phyloP scores from a whole-genome alignment of 2,329 filamentous ascomycete species.

The Rutstroemia sydowiana region DNA sequence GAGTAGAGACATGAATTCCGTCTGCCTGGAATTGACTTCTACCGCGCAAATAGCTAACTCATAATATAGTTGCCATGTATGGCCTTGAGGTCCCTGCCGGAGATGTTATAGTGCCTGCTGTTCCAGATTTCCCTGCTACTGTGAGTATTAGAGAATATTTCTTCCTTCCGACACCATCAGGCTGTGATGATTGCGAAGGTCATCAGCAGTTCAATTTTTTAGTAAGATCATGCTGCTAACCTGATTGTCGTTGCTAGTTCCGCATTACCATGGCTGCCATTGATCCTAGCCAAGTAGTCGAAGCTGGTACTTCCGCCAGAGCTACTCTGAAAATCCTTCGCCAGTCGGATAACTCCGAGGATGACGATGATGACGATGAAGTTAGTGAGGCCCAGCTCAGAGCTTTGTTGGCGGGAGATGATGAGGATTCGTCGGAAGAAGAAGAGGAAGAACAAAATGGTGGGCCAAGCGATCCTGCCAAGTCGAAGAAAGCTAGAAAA shows the following conservation, averaged over 20 bases:
- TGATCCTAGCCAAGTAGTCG: slow-evolving; percentile 66
- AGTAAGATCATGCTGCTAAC: slow-evolving; percentile 13
- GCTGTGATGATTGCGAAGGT: neutral
- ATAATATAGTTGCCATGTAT: slow-evolving; percentile 64
- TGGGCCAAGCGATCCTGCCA: slow-evolving; percentile 83
- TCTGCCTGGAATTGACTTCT: neutral
- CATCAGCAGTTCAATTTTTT: neutral
- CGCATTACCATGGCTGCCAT: slow-evolving; percentile 98
- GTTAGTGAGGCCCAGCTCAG: slow-evolving; percentile 60
- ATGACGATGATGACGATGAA: slow-evolving; percentile 54
- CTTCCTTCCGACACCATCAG: neutral
- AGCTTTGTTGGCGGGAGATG: slow-evolving; percentile 49
- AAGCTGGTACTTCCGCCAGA: slow-evolving; percentile 56
- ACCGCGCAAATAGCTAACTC: slow-evolving; percentile 29
- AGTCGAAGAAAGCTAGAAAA: slow-evolving; percentile 80
- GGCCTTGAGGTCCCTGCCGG: slow-evolving; percentile 85
- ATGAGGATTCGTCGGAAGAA: slow-evolving; percentile 34
- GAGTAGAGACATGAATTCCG: slow-evolving; percentile 4
- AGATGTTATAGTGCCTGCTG: slow-evolving; percentile 73
- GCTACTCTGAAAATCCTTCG: slow-evolving; percentile 90
- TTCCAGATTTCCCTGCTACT: slow-evolving; percentile 72
- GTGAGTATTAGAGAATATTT: slow-evolving; percentile 46
- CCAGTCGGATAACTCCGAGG: slow-evolving; percentile 54
- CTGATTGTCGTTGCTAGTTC: slow-evolving; percentile 50
- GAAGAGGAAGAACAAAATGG: slow-evolving; percentile 68